Evolutionary conservation across 1,284 basidiomycete species (phyloP).

Genomic region (Cutaneotrichosporon sp.): DNA sequence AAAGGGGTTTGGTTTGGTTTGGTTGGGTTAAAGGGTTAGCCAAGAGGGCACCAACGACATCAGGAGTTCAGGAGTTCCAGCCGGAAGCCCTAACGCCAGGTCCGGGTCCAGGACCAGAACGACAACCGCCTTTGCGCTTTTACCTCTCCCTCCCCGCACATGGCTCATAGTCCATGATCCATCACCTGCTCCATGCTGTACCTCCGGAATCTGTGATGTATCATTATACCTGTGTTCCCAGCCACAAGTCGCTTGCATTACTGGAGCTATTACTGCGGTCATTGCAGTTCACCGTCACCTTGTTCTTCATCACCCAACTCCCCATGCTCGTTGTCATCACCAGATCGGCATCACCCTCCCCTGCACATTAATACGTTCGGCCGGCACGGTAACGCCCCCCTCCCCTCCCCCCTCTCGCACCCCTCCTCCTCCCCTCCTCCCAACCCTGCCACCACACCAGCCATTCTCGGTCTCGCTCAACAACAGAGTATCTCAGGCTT

Average conservation of each 20-base stretch:
- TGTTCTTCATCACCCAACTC: background rate
- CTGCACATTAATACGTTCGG: slow-evolving; percentile 2
- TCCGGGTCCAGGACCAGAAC: slow-evolving; percentile 7
- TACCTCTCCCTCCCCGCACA: background rate
- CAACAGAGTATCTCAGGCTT: background rate
- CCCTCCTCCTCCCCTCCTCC: background rate
- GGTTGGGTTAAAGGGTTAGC: background rate
- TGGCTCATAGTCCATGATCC: background rate
- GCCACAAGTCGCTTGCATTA: background rate
- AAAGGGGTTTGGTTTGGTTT: background rate
- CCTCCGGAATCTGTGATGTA: background rate
- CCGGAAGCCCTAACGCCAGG: slow-evolving; percentile 6
- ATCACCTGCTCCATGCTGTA: background rate
- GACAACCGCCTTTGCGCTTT: background rate
- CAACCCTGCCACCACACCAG: background rate
- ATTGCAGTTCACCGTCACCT: background rate
- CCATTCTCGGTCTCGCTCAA: background rate
- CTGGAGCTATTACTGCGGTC: background rate
- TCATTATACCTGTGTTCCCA: background rate
- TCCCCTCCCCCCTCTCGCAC: background rate
- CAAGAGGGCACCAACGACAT: slow-evolving; percentile 4
- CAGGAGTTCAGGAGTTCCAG: slow-evolving; percentile 6
- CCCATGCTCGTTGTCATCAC: background rate
- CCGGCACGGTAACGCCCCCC: slow-evolving; percentile 1
- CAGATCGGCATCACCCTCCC: background rate